Evolutionary conservation across 805 yeast genomes (phyloP), one percentile per base, ranked within the genome.

Genomic region (Clavispora asparagi): DNA sequence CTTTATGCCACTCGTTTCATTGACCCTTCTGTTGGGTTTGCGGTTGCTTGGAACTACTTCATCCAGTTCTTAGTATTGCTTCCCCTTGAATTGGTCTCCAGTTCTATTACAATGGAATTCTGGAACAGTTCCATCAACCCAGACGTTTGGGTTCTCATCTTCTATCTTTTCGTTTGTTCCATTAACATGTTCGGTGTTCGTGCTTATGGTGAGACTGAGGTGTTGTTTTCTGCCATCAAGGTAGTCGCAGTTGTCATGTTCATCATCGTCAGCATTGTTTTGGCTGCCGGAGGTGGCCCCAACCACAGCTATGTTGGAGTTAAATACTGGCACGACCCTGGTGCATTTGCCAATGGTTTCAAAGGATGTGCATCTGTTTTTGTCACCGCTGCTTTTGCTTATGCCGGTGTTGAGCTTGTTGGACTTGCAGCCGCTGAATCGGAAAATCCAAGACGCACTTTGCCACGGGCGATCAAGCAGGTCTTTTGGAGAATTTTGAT

Each of bases 351-450:
- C 10, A 68, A 74, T 50, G 80, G 81, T 7, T 82, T 83, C 62
- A 82, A 84, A 64, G 90, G 89, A 50, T 78, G 85, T 43, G 79
- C 84, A 58, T 71, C 85, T 0, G 87, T 82, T n/a, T 79, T 86
- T 50, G 84, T 85, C 42, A 80, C 85, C 33, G 89, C 92, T 13
- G 88, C 91, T 0, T 87, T 85, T 62, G 77, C 88, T 10, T 87
- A 81, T 59, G 79, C 85, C 36, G 92, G 92, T 48, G 77, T 87
- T 14, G 94, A 86, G 64, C 70, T 86, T 54, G 78, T 79, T 35
- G 87, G 89, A 42, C 71, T 86, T 36, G 85, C 90, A 10, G 86
- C 91, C 29, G 91, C 91, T 8, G 95, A 87, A 63, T 74, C 88
- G 23, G 76, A 65, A 31, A 78, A 85, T 62, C 92, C 94, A 40